phyloP scores from a whole-genome alignment of 306 rosid genomes.

The peach (Prunus persica) region Prunus_persica_NCBIv2 NC_034015.1:16764501-16765000 shows the following conservation, averaged over 20 bases:
- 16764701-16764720: not conserved
- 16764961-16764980: not conserved
- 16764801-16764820: not conserved
- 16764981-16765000: not conserved
- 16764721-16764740: constrained; percentile 1
- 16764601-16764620: too few relatives aligned
- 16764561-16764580: too few relatives aligned
- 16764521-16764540: too few relatives aligned
- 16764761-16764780: constrained; percentile 24
- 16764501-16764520: too few relatives aligned
- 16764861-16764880: not conserved
- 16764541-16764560: too few relatives aligned
- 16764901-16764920: not conserved
- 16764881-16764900: not conserved
- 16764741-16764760: constrained; percentile 8
- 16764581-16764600: too few relatives aligned
- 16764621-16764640: not conserved
- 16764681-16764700: constrained; percentile 1
- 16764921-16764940: not conserved
- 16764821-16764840: not conserved
- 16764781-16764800: constrained; percentile 45
- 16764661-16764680: constrained; percentile 7
- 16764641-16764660: not conserved
- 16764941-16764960: not conserved
- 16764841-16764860: not conserved